Evolutionary conservation across 1,284 basidiomycete genomes (phyloP), one percentile per base, ranked within the genome.

Genomic region (Butyriboletus appendiculatus): DNA sequence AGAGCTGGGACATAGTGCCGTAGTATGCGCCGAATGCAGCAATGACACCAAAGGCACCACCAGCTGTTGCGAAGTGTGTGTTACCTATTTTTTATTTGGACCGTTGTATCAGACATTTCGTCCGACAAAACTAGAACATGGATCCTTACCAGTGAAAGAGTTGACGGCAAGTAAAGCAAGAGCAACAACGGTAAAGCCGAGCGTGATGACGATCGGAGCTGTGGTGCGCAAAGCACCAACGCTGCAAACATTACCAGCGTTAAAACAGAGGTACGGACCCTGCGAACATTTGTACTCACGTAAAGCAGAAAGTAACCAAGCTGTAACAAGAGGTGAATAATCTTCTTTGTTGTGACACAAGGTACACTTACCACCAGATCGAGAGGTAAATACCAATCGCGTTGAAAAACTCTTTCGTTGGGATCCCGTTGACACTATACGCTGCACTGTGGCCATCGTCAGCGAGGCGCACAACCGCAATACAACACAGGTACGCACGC

Each of bases 1-100:
- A 67, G 40, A 66, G 60, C 50, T 57, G 48, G 15, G 64, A 64
- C 34, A 68, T 5, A 24, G 65, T 55, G 4, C 60, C 62, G 11
- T 70, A 67, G 64, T 67, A 70, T 49, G 65, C 62, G 9, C 66
- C 66, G 24, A 64, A 70, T 11, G 66, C 50, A 9, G 68, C 66
- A 28, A 66, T 32, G 37, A 66, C n/a, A 34, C 67, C 64, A 26
- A 66, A 50, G 5, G 49, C 59, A 53, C 67, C 67, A 48, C 67
- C 67, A 8, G 59, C 64, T 3, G 65, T 69, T n/a, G 64, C 64
- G 1, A 69, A 50, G 15, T 62, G 59, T 0, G 61, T 0, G 30
- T 52, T 64, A 4, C 65, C 64, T 66, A 4, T 47, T 48, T 43
- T 35, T 41, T n/a, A 26, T 38, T 38, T 2, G 33, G 32, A 26